Base-by-base conservation (phyloP, 352 stramenopile species). In the Hyaloperonospora arabidopsidis region DNA sequence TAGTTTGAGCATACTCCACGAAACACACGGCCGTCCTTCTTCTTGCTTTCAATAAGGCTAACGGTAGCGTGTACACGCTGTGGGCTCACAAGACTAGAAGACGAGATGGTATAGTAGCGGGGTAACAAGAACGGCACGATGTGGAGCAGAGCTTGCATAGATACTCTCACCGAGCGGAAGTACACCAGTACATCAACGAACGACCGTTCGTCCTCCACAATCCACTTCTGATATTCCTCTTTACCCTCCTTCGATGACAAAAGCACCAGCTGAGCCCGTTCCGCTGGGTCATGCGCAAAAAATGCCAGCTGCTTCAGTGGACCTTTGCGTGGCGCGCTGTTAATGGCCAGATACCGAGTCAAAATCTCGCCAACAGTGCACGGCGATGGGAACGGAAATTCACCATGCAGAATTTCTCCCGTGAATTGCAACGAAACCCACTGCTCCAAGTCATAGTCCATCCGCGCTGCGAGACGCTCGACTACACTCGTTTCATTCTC, bases 31-130 rank as follows among this genome's bases (percentile, higher is more conserved):
- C 76, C 79, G 52, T 89, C 70, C 54, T 71, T 55, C 53, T 86
- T 89, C 29, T 79, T 73, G 28, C 84, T 75, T 45, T 94, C 67
- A 35, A 98, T 87, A 21, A 99, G 77, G 23, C 88, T 88, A 19
- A 98, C 89, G 3, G 96, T 98, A 41, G 97, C 70, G 64, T 98
- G 93, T 25, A 99, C 82, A 17, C 77, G 80, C 43, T 89, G 83
- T 5, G 95, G 93, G 65, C 96, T 86, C 2, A 97, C 82, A 35
- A 84, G 72, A 39, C 87, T 91, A 11, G 89, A 98, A 3, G 95
- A 98, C 28, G 93, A 96, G 61, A 99, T 99, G 11, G 97, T 98
- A 72, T 98, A 99, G 66, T 97, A 97, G 7, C 97, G 87, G 15
- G 96, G 94, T 62, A 96, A 74, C 18, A 98, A 65, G 57, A 87